These are phyloP conservation scores for Protea cynaroides DNA, from an alignment of 164 flowering plant genomes.

Conservation along the genomic window DNA sequence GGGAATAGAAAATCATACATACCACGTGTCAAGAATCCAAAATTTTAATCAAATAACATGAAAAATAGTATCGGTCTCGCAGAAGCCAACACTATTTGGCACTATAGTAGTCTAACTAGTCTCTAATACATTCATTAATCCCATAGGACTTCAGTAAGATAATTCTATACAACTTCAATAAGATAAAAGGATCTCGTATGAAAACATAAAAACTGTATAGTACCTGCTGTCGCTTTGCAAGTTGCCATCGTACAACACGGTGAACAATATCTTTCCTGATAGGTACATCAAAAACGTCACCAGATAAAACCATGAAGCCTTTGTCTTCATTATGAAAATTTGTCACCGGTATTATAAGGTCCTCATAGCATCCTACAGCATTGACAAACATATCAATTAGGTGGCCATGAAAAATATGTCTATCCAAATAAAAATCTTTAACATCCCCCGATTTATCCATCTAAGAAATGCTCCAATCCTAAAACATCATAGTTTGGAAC, in stretches of 20 bases:
- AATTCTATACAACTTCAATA: no score
- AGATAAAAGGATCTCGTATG: constrained; percentile 1
- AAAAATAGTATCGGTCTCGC: not conserved
- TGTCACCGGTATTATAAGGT: constrained; percentile 75
- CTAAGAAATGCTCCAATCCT: no score
- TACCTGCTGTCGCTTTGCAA: constrained; percentile 94
- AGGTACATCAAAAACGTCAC: constrained; percentile 96
- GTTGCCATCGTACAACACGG: constrained; percentile 95
- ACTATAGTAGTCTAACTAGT: no score
- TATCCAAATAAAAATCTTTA: not conserved
- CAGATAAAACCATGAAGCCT: constrained; percentile 81
- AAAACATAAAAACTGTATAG: not conserved
- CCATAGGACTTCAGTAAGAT: not conserved
- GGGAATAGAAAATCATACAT: no score
- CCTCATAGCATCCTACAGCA: constrained; percentile 62
- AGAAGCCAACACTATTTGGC: not conserved
- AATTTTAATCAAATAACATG: not conserved
- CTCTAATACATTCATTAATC: no score
- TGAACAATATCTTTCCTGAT: constrained; percentile 92
- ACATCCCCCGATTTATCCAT: no score
- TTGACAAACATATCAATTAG: constrained; percentile 8
- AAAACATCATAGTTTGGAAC: not conserved
- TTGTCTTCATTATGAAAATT: constrained; percentile 82
- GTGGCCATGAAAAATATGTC: not conserved
- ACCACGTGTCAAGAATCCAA: not conserved